Conservation (phyloP, 2,329 filamentous ascomycete genomes). For the Aspergillus terreus region DNA sequence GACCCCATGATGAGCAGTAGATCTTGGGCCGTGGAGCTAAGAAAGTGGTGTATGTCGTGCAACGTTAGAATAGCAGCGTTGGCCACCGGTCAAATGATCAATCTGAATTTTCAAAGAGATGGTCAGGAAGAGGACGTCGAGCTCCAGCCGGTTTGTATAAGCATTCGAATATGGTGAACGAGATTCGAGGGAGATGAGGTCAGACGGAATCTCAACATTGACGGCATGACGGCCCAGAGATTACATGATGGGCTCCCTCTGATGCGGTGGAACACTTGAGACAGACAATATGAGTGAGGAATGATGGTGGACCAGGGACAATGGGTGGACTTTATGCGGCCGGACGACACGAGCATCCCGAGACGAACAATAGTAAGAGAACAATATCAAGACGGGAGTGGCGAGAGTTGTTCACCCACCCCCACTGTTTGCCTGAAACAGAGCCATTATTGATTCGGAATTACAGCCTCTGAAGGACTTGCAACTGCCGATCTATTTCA, state of each 20-base stretch:
- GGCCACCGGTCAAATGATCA: too few species aligned
- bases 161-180: constrained; percentile 5
- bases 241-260: constrained; percentile 7
- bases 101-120: neutral
- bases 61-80: neutral
- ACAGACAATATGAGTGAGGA: constrained; percentile 25
- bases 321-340: constrained; percentile 1
- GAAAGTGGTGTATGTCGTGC: constrained; percentile 2
- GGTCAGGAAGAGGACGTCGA: neutral
- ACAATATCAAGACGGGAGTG: constrained; percentile 23
- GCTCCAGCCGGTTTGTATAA: constrained; percentile 9
- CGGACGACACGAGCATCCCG: neutral
- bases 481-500: neutral
- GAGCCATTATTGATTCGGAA: neutral
- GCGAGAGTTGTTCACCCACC: neutral
- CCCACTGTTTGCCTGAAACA: neutral
- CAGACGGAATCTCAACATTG: neutral
- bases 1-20: constrained; percentile 11
- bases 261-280: constrained; percentile 19
- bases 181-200: neutral
- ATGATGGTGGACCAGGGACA: constrained; percentile 8
- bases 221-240: constrained; percentile 1
- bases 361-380: constrained; percentile 24
- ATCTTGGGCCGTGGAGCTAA: neutral
- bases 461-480: neutral